Conservation (phyloP, 2,329 filamentous ascomycete species). For the Blumeria graminis region DNA sequence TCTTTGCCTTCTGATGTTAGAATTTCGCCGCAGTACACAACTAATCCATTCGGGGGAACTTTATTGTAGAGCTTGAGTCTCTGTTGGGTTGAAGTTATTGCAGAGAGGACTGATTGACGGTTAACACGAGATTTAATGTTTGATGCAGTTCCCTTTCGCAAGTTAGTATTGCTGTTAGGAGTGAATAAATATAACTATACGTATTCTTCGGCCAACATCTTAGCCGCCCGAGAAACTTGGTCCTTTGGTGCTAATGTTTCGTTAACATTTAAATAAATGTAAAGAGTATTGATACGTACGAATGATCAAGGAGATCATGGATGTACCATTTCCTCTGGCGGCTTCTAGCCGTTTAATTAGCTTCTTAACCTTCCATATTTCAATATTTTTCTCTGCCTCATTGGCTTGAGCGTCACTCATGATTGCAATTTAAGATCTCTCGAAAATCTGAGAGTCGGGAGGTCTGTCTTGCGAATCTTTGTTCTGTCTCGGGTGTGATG, state of each 20-base stretch:
- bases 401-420: slow-evolving; percentile 74
- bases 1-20: slow-evolving; percentile 97
- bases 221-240: slow-evolving; percentile 82
- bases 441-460: no score
- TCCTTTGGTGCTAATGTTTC: slow-evolving; percentile 61
- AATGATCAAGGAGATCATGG: slow-evolving; percentile 99
- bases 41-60: slow-evolving; percentile 88
- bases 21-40: slow-evolving; percentile 99
- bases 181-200: slow-evolving; percentile 27
- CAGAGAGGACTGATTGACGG: slow-evolving; percentile 87
- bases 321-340: slow-evolving; percentile 92
- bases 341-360: slow-evolving; percentile 96
- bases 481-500: no score
- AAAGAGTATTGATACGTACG: slow-evolving; percentile 29
- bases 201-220: slow-evolving; percentile 99
- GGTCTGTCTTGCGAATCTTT: no score
- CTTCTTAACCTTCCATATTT: slow-evolving; percentile 98
- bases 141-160: slow-evolving; percentile 64
- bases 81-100: slow-evolving; percentile 97
- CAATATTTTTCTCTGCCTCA: slow-evolving; percentile 94
- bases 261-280: neutral
- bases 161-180: slow-evolving; percentile 4
- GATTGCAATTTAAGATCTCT: slow-evolving; percentile 19
- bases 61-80: slow-evolving; percentile 98
- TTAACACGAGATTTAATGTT: slow-evolving; percentile 99